Base-by-base conservation (phyloP, 495 filamentous ascomycete species). In the Cercophora sp. region DNA sequence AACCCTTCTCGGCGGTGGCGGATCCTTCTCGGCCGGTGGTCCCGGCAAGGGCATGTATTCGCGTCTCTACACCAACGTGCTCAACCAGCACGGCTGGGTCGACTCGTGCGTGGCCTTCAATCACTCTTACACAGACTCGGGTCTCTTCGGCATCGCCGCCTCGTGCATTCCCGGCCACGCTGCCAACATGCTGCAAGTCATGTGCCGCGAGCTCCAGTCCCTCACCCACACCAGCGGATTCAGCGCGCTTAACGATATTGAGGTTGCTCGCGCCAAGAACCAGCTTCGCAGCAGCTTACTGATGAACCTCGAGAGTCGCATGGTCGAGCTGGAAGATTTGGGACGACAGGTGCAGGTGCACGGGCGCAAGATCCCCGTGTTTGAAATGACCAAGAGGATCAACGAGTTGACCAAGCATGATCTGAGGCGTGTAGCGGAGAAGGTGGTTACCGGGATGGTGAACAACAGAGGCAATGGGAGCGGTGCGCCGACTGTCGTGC, bases 31-130 rank as follows among this genome's bases (percentile, higher is more conserved):
- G n/a, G 93, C 93, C 34, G 93, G 93, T 57, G 93, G 93, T 2
- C 93, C 93, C 16, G 93, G 93, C 41, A 99, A 99, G 74, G 93
- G 93, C 54, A 97, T 98, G 93, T 97, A 96, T 74, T 92, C 88
- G 15, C 87, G 94, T 5, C 81, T 97, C 24, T 98, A 96, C 75
- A 97, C 90, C 52, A 94, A 96, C 68, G 91, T 96, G 8, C 82
- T 98, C 41, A 98, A 98, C 75, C 93, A 96, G 68, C 81, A 96
- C 72, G 89, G 86, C 43, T 97, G 91, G 91, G 88, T 98, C 9
- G 93, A 98, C 69, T 89, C 82, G 55, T 96, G 91, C 66, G 80
- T 96, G 34, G 85, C 92, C 24, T 96, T 97, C 79, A 97, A 97
- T 72, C 90, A 98, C 70, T 87, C 86, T 44, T 98, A 97, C 76